Conservation (phyloP, 2,329 filamentous ascomycete genomes). For the Phialemoniopsis sp. region DNA sequence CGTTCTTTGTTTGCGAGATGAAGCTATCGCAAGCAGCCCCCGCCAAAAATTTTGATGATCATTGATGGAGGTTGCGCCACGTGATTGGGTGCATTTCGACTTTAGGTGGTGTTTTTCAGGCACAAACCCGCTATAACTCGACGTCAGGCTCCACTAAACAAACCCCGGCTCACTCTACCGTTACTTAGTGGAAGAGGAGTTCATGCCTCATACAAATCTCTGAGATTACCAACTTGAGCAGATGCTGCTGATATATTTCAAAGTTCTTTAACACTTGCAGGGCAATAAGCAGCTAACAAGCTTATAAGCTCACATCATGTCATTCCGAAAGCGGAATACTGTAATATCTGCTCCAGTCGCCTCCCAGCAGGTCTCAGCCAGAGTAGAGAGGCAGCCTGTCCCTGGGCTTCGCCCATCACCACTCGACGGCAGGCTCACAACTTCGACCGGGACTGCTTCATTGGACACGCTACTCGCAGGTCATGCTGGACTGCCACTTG, state of each 20-base stretch:
- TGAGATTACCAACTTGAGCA: background rate
- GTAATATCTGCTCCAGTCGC: conserved; percentile 37
- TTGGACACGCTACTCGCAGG: conserved; percentile 82
- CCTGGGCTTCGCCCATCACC: conserved; percentile 74
- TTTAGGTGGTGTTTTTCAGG: too few species aligned
- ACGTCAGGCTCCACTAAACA: background rate
- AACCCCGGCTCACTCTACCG: too few species aligned
- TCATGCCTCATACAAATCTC: background rate
- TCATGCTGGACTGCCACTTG: conserved; percentile 79
- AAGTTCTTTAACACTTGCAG: conserved; percentile 1
- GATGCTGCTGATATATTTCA: background rate
- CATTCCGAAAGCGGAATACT: conserved; percentile 53
- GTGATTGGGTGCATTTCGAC: background rate
- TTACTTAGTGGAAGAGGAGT: too few species aligned
- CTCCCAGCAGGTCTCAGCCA: conserved; percentile 7
- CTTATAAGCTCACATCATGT: conserved; percentile 32
- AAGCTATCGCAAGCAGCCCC: background rate
- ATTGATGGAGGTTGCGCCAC: background rate
- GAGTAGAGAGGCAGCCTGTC: conserved; percentile 19
- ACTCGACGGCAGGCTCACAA: conserved; percentile 80
- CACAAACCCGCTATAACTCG: too few species aligned
- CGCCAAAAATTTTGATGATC: too few species aligned
- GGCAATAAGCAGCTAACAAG: too few species aligned
- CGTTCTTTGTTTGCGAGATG: background rate
- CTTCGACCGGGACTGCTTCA: conserved; percentile 84